Conservation (phyloP, 2,329 filamentous ascomycete species). For the Colletotrichum spinosum region DNA sequence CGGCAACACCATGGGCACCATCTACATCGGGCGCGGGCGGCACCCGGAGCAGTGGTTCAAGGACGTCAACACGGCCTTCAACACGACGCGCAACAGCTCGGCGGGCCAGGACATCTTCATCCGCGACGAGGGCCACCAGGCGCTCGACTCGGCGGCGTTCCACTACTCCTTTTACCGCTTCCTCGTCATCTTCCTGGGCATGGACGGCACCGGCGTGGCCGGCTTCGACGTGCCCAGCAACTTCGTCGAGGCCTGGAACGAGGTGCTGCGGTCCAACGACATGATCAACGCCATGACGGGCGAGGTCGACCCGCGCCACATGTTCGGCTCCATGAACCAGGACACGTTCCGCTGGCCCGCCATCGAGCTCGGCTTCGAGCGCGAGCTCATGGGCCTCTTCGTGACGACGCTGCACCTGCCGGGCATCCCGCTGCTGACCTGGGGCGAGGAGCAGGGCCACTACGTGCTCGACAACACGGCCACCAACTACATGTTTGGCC, state of each 20-base stretch:
- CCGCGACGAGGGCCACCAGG: slow-evolving; percentile 66
- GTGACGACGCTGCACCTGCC: slow-evolving; percentile 70
- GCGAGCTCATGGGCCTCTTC: slow-evolving; percentile 68
- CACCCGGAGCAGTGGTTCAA: slow-evolving; percentile 47
- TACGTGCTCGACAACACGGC: slow-evolving; percentile 74
- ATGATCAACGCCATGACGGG: slow-evolving; percentile 70
- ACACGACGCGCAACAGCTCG: slow-evolving; percentile 34
- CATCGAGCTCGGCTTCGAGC: slow-evolving; percentile 66
- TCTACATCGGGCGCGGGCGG: slow-evolving; percentile 71
- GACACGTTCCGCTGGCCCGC: slow-evolving; percentile 75
- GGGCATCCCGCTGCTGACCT: slow-evolving; percentile 70
- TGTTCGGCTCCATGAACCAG: slow-evolving; percentile 74
- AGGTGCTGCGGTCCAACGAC: slow-evolving; percentile 69
- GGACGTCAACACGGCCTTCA: slow-evolving; percentile 39
- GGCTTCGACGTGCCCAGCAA: slow-evolving; percentile 46
- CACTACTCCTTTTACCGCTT: slow-evolving; percentile 49
- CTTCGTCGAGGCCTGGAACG: slow-evolving; percentile 65
- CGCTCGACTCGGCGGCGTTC: slow-evolving; percentile 57
- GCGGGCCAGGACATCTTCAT: slow-evolving; percentile 54
- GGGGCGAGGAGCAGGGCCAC: slow-evolving; percentile 75
- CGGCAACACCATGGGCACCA: slow-evolving; percentile 69
- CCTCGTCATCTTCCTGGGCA: slow-evolving; percentile 46
- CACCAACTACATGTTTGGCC: slow-evolving; percentile 73
- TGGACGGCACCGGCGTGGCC: slow-evolving; percentile 47
- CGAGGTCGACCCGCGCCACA: slow-evolving; percentile 71